Evolutionary conservation across 768 basidiomycete genomes (phyloP), one percentile per base, ranked within the genome.

Genomic region (Tricholoma furcatifolium): DNA sequence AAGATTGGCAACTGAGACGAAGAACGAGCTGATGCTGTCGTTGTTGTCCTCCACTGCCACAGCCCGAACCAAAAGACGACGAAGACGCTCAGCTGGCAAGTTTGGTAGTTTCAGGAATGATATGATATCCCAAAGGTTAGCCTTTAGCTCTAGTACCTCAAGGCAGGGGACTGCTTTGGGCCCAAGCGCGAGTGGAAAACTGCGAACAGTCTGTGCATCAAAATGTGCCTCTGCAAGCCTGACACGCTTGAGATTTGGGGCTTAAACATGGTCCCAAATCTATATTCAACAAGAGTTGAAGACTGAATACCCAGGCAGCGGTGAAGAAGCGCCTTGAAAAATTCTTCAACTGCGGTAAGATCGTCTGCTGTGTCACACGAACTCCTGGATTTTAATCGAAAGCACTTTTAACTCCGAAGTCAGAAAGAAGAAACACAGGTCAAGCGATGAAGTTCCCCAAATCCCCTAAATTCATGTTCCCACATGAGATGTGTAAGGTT

Each of bases 401-500:
- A 58, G 57, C 24, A 41, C 43, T 39, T 49, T 48, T n/a, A 58
- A 27, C 12, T 21, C 35, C 21, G 57, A 53, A 1, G 53, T 48
- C n/a, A 58, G 36, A 46, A 58, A 58, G 4, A 58, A 32, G 45
- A 58, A 50, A n/a, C 53, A 54, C 10, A 55, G 35, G 18, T 40
- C 45, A n/a, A 58, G 53, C 5, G 57, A 58, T 15, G 40, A 30
- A n/a, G 46, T n/a, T 21, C 3, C 53, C 50, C 17, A 31, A 50
- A 11, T 27, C 8, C n/a, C n/a, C n/a, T 2, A 53, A 53, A 24
- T 52, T 53, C 15, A 48, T 58, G 15, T n/a, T 38, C 43, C 58
- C 58, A 60, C 0, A 52, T 47, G n/a, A 59, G 51, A 35, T 60
- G 58, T 15, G 49, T 60, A 40, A 60, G 44, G 32, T 60, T 60